Conservation (phyloP, 768 basidiomycete species). For the Podaxis sp. region DNA sequence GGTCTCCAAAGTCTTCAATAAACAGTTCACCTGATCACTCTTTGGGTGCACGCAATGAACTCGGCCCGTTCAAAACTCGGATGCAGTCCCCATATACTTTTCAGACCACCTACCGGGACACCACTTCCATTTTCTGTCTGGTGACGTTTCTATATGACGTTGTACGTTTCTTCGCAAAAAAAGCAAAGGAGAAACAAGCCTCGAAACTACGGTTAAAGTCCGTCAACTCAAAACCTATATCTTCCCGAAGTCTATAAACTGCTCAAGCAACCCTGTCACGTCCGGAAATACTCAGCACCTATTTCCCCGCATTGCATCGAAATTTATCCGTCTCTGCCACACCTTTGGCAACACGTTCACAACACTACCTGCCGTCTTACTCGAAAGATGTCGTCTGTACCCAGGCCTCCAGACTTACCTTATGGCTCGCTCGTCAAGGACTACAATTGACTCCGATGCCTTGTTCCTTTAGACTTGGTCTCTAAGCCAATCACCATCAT, state of each 20-base stretch:
- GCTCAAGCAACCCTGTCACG: neutral
- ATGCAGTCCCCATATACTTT: neutral
- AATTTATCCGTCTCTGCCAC: neutral
- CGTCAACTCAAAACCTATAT: neutral
- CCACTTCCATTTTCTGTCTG: neutral
- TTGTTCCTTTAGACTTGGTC: neutral
- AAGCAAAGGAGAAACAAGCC: neutral
- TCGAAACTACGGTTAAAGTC: neutral
- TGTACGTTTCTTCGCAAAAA: neutral
- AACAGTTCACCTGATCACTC: neutral
- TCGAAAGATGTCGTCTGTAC: neutral
- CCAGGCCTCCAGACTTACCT: neutral
- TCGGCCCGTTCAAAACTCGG: neutral
- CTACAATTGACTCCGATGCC: neutral
- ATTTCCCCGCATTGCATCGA: slow-evolving; percentile 12
- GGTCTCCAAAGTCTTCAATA: neutral
- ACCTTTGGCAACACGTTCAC: slow-evolving; percentile 8
- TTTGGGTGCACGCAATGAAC: neutral
- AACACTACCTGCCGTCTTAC: neutral
- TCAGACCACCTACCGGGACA: neutral
- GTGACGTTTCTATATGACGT: neutral
- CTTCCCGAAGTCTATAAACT: neutral
- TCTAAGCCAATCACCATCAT: neutral
- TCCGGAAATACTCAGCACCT: neutral
- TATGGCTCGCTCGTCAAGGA: neutral